Conservation (phyloP, 352 stramenopile species). For the Phytophthora sojae region DNA sequence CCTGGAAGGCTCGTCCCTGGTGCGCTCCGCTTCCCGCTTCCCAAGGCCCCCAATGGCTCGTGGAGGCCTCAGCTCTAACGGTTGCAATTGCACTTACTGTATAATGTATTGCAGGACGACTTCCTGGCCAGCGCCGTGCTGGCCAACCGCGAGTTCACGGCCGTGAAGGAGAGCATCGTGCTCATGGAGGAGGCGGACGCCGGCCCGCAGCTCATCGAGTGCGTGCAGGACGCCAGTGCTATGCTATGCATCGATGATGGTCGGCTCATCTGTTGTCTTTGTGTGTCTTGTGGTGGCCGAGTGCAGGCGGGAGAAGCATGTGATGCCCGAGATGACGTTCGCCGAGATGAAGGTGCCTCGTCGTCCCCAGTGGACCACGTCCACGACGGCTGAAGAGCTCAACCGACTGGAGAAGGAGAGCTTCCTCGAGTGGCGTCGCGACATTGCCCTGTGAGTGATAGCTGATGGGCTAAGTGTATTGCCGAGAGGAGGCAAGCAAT, state of each 20-base stretch:
- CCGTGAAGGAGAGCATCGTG: slow-evolving; percentile 90
- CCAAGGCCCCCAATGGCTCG: too few relatives aligned
- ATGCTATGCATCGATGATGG: background rate
- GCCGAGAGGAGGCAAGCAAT: background rate
- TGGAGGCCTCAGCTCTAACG: slow-evolving; percentile 3
- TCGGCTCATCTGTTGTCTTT: background rate
- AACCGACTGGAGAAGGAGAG: slow-evolving; percentile 95
- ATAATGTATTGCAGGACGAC: slow-evolving; percentile 73
- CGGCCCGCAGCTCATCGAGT: slow-evolving; percentile 73
- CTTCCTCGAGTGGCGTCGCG: slow-evolving; percentile 98
- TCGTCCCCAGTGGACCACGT: slow-evolving; percentile 94
- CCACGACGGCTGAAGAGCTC: slow-evolving; percentile 96
- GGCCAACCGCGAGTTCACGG: slow-evolving; percentile 92
- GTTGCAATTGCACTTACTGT: background rate
- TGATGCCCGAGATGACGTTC: slow-evolving; percentile 91
- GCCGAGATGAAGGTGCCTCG: slow-evolving; percentile 96
- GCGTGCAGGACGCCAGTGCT: slow-evolving; percentile 27
- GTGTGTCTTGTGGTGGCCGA: background rate
- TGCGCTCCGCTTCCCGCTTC: slow-evolving; percentile 24
- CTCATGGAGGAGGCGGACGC: slow-evolving; percentile 71
- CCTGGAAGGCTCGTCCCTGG: slow-evolving; percentile 85
- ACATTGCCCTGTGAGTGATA: slow-evolving; percentile 91
- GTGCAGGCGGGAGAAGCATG: slow-evolving; percentile 56
- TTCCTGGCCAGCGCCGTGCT: slow-evolving; percentile 94
- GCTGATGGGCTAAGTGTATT: background rate